Evolutionary conservation across 805 yeast species (phyloP).

Genomic region (Ogataea saltuana): DNA sequence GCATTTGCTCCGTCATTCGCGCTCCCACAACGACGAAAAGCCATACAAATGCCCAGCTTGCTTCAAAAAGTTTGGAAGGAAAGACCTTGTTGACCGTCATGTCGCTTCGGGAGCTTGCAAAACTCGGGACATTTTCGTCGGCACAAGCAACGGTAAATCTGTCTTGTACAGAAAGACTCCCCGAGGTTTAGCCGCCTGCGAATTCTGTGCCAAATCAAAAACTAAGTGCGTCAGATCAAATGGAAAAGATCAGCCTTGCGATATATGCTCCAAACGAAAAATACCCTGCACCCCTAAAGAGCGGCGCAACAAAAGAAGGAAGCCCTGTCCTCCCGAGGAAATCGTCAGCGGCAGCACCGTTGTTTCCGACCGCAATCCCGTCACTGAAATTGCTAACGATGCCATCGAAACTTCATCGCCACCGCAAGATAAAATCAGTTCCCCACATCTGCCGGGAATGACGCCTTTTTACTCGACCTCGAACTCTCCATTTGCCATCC

Average conservation of each 20-base stretch:
- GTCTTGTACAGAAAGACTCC: slow-evolving; percentile 2
- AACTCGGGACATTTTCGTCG: slow-evolving; percentile 9
- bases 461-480: slow-evolving; percentile 3
- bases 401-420: no score
- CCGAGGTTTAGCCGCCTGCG: slow-evolving; percentile 8
- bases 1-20: slow-evolving; percentile 9
- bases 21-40: slow-evolving; percentile 14
- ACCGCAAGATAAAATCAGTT: neutral
- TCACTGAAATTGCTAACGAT: no score
- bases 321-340: no score
- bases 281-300: slow-evolving; percentile 10
- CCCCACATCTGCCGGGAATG: slow-evolving; percentile 8
- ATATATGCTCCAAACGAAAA: slow-evolving; percentile 5
- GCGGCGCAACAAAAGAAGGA: neutral
- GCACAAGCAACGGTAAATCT: slow-evolving; percentile 8
- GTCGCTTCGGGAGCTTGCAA: slow-evolving; percentile 11
- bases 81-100: slow-evolving; percentile 11
- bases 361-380: neutral
- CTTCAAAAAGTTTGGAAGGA: slow-evolving; percentile 9
- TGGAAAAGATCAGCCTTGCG: slow-evolving; percentile 6
- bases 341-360: neutral
- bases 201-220: slow-evolving; percentile 11
- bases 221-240: slow-evolving; percentile 8
- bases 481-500: slow-evolving; percentile 9
- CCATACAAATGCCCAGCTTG: slow-evolving; percentile 12